Evolutionary conservation across 2,329 filamentous ascomycete species (phyloP).

Genomic region (Lachnellula arida): DNA sequence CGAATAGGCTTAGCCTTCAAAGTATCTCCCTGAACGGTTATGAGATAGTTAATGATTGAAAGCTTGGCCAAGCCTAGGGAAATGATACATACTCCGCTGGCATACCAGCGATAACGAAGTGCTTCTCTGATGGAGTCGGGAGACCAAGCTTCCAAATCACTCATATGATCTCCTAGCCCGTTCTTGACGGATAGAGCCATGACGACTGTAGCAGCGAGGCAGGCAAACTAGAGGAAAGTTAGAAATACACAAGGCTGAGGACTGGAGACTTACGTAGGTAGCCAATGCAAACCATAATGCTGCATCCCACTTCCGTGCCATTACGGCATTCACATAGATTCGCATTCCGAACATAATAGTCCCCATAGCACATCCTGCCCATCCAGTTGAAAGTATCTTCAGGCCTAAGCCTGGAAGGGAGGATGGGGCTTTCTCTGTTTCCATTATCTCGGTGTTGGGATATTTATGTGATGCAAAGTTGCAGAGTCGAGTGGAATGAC

Average conservation of each 20-base stretch:
- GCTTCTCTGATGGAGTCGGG: background rate
- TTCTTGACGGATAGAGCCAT: background rate
- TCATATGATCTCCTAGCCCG: background rate
- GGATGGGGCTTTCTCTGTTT: background rate
- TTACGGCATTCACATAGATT: background rate
- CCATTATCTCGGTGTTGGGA: background rate
- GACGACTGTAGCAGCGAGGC: background rate
- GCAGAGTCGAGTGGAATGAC: background rate
- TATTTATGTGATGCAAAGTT: background rate
- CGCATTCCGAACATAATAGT: background rate
- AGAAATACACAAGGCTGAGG: background rate
- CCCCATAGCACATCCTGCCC: background rate
- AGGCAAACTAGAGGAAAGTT: background rate
- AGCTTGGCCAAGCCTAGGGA: background rate
- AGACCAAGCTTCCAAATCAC: background rate
- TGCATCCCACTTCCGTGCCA: background rate
- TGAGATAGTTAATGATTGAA: background rate
- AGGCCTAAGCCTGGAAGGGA: background rate
- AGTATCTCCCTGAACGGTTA: background rate
- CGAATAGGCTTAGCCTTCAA: background rate
- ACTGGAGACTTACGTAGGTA: background rate
- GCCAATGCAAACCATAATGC: background rate
- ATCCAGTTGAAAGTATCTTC: background rate
- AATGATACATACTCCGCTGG: background rate
- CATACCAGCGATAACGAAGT: background rate